A percentile compares a stretch with the other conserved stretches of the same genome.
Conservation (phyloP, 176 grass and related monocot species). For the Hordeum vulgare region MorexV3_pseudomolecules_assembly NC_058523.1:22780999-22781498, state of each 20-base stretch:
- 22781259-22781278: slow-evolving; percentile 7
- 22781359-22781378: slow-evolving; percentile 43
- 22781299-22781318: slow-evolving; percentile 7
- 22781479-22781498: neutral
- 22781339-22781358: slow-evolving; percentile 50
- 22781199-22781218: neutral
- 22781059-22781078: too few species aligned
- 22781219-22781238: slow-evolving; percentile 17
- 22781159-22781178: neutral
- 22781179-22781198: neutral
- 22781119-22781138: too few species aligned
- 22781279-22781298: neutral
- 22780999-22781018: neutral
- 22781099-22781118: too few species aligned
- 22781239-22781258: slow-evolving; percentile 8
- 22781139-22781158: too few species aligned
- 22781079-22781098: too few species aligned
- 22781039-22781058: too few species aligned
- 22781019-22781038: too few species aligned
- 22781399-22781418: slow-evolving; percentile 34
- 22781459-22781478: neutral
- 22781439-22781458: slow-evolving; percentile 18
- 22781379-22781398: slow-evolving; percentile 62
- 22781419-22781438: neutral
- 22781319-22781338: neutral